Conservation (phyloP, 2,329 filamentous ascomycete genomes). For the Rutstroemia sp. region DNA sequence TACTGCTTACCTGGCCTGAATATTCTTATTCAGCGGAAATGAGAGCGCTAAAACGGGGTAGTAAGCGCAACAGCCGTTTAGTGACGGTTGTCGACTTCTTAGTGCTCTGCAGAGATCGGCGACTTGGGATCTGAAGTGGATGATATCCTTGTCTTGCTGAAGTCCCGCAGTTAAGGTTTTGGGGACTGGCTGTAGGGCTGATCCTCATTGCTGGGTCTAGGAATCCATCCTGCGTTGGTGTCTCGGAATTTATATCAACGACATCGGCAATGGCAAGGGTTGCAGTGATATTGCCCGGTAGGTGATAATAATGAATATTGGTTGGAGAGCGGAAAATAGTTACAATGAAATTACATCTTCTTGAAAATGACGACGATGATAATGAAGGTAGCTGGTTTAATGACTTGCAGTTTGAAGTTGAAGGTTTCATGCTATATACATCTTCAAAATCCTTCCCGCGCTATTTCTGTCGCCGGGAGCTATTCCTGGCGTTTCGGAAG, state of each 20-base stretch:
- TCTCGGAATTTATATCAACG: neutral
- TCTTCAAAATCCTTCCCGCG: neutral
- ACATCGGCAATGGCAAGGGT: neutral
- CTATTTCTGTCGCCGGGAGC: neutral
- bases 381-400: neutral
- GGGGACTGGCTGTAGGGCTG: neutral
- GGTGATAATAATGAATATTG: neutral
- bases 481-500: neutral
- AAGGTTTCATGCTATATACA: neutral
- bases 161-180: neutral
- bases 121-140: neutral
- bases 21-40: neutral
- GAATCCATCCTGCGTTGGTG: neutral
- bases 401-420: neutral
- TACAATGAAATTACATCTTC: neutral
- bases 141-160: neutral
- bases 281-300: neutral
- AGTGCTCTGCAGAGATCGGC: neutral
- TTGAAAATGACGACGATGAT: neutral
- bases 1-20: neutral
- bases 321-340: neutral
- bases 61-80: too few species aligned
- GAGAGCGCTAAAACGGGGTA: too few species aligned
- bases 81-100: too few species aligned
- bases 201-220: neutral